Conservation (phyloP, 2,329 filamentous ascomycete species). For the Orbilia oligospora region DNA sequence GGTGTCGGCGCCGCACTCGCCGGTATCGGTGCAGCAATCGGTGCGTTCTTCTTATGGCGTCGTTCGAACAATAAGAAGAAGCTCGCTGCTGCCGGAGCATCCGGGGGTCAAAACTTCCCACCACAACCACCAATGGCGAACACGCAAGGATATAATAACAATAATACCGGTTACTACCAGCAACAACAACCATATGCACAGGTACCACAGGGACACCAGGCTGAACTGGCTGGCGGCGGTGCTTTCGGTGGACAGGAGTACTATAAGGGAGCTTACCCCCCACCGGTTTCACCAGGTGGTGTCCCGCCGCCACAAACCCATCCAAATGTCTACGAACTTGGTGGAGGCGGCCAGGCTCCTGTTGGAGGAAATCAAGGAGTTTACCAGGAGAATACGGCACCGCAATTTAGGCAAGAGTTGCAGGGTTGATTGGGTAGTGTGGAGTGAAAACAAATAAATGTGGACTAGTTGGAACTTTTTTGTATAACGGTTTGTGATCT, state of each 20-base stretch:
- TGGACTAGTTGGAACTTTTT: conserved; percentile 2
- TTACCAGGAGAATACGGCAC: conserved; percentile 36
- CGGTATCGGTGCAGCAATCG: conserved; percentile 50
- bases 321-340: conserved; percentile 37
- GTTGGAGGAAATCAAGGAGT: background rate
- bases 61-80: conserved; percentile 28
- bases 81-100: background rate
- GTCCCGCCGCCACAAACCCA: conserved; percentile 4
- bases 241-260: conserved; percentile 11
- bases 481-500: conserved; percentile 29
- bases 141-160: conserved; percentile 22
- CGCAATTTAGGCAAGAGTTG: conserved; percentile 39
- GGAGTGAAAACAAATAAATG: background rate
- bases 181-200: conserved; percentile 46
- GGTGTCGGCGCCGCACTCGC: conserved; percentile 48
- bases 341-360: conserved; percentile 7
- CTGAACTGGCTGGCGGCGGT: conserved; percentile 9
- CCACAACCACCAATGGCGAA: conserved; percentile 39
- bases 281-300: background rate
- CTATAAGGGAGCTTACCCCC: conserved; percentile 41
- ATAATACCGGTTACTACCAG: conserved; percentile 49
- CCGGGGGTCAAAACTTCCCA: conserved; percentile 25
- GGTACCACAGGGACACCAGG: conserved; percentile 34
- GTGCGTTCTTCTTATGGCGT: conserved; percentile 57
- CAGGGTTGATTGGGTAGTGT: conserved; percentile 24